phyloP scores from a whole-genome alignment of 345 rosid genomes.

The Heritiera littoralis region DNA sequence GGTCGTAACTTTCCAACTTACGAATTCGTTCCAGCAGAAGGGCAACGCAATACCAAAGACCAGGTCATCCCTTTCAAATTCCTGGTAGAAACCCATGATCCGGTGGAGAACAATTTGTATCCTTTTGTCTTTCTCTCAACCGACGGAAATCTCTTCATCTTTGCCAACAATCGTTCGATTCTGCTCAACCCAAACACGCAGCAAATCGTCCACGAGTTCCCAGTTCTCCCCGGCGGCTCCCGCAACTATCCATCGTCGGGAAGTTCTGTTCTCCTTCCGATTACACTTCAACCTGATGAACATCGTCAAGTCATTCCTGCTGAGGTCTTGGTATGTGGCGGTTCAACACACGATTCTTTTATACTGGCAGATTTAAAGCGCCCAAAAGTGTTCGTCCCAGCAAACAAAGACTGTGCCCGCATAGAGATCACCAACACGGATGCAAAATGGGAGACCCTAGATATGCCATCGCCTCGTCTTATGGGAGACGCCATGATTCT shows the following conservation, averaged over 20 bases:
- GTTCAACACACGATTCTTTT: constrained; percentile 48
- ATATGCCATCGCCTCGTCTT: constrained; percentile 72
- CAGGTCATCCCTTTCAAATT: constrained; percentile 42
- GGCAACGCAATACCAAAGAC: constrained; percentile 39
- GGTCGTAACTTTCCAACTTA: constrained; percentile 71
- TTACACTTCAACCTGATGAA: constrained; percentile 36
- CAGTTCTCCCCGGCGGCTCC: constrained; percentile 67
- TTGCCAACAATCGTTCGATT: constrained; percentile 76
- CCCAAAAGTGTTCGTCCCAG: constrained; percentile 37
- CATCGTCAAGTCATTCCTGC: constrained; percentile 32
- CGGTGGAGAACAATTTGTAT: constrained; percentile 76
- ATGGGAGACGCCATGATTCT: constrained; percentile 77
- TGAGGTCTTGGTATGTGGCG: constrained; percentile 70
- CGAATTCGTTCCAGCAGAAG: constrained; percentile 75
- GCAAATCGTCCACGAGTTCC: constrained; percentile 56
- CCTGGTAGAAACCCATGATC: constrained; percentile 53
- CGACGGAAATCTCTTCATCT: constrained; percentile 77
- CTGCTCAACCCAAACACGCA: constrained; percentile 53
- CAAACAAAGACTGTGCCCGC: constrained; percentile 64
- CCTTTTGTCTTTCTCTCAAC: constrained; percentile 79
- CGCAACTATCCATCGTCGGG: constrained; percentile 84
- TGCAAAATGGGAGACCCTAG: constrained; percentile 56
- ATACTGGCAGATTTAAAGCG: constrained; percentile 33
- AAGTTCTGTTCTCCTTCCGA: constrained; percentile 66
- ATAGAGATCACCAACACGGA: constrained; percentile 44